Evolutionary conservation across 306 rosid genomes (phyloP), one percentile per base, ranked within the genome.

Genomic region (Delonix regia): DNA sequence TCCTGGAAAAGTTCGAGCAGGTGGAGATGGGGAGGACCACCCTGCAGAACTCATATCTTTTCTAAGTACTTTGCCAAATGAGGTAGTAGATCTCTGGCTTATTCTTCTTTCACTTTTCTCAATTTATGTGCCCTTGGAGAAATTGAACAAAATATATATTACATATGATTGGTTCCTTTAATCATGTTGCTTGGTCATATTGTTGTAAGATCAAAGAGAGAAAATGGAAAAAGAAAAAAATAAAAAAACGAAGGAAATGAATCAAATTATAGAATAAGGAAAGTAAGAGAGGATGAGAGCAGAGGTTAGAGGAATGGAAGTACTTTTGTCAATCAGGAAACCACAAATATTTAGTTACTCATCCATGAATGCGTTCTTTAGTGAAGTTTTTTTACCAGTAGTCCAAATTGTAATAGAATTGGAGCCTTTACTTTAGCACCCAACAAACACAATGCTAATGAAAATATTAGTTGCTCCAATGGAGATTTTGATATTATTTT

Each of bases 21-120:
- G 97, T 79, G 96, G 97, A 80, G 89, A 91, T 78, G 99, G 99
- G 82, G 99, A 95, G 49, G 99, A 92, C 82, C 99, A 92, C 88
- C 99, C 98, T 28, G 94, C 82, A 77, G 93, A 91, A 80, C 87
- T 95, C 75, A 92, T 95, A 87, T 89, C 96, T 52, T 87, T 95
- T 41, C 83, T 92, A 42, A 91, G 76, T 67, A 83, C 86, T 56
- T 84, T 95, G 74, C 97, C 91, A 25, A 84, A 88, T 73, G 98
- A 92, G 94, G 99, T 95, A 73, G 72, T 19, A n/a, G 70, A 34
- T 69, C 41, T 52, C 38, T 39, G 74, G 12, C 68, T 67, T 24
- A 61, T 55, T 80, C 53, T 71, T 77, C 27, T 81, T 34, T 69
- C 57, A 47, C 38, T 68, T 67, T 57, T 67, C 71, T 38, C 27